Evolutionary conservation across 805 yeast species (phyloP), one percentile per base, ranked within the genome.

Genomic region (Candida cerambycidarum): DNA sequence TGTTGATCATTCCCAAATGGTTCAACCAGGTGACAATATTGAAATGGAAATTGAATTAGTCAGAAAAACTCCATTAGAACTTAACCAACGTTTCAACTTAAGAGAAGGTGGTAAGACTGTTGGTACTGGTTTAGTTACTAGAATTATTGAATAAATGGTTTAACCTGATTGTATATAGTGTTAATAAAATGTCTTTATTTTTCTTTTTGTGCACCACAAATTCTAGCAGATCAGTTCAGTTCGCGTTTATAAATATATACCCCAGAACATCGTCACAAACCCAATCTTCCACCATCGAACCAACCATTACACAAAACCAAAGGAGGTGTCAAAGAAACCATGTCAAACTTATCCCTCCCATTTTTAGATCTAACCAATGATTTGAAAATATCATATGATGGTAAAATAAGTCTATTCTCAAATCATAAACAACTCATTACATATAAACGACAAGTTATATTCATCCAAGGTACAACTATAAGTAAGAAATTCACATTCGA

Each of bases 61-160:
- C 52, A 87, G 80, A 75, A 93, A 96, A 67, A 87, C 95, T 56
- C 95, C 98, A 49, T 62, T 93, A 52, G 99, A 93, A 79, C 83
- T 85, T 59, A 95, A 95, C 69, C 97, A 90, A 79, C 87, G 98
- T 75, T 93, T 93, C 85, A 93, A 93, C 83, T 79, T 93, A 69
- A 93, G 99, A 83, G 99, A 93, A 78, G 97, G 98, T 75, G 97
- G 97, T 68, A 87, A 85, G 77, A 93, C 99, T 54, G 97, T 93
- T 55, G 99, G 97, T 72, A 93, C 99, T 55, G 99, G 99, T 78
- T 76, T 93, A 76, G 81, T 93, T 59, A 93, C 99, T 60, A 84
- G 96, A 73, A 83, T 89, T 68, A 67, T 87, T 53, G 92, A 84
- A 67, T 80, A 76, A 61, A 13, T 36, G 13, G n/a, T 25, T 18